Evolutionary conservation across 2,329 filamentous ascomycete genomes (phyloP).

Genomic region (Talaromyces atroroseus): DNA sequence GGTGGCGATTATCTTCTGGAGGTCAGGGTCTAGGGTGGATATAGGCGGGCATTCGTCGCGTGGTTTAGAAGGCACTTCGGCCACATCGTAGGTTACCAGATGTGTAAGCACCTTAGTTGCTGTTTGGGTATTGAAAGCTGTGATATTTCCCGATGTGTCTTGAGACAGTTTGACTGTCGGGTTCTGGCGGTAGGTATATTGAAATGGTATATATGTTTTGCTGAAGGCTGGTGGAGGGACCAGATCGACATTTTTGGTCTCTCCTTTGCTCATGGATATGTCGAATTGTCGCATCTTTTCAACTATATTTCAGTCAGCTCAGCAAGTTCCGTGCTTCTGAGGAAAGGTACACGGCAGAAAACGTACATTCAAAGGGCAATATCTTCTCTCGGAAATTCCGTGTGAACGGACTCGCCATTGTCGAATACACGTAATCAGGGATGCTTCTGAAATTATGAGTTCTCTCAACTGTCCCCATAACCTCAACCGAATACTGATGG

Average conservation of each 20-base stretch:
- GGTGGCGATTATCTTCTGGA: constrained; percentile 59
- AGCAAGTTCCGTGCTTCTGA: no score
- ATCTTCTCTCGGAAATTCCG: constrained; percentile 65
- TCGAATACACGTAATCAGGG: constrained; percentile 80
- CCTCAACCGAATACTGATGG: constrained; percentile 60
- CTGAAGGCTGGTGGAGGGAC: constrained; percentile 76
- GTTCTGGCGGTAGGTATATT: constrained; percentile 73
- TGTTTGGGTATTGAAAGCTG: constrained; percentile 53
- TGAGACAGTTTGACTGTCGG: constrained; percentile 62
- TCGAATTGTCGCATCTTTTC: constrained; percentile 60
- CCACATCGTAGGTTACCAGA: constrained; percentile 57
- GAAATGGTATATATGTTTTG: constrained; percentile 67
- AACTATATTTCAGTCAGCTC: constrained; percentile 32
- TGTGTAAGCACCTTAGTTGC: constrained; percentile 55
- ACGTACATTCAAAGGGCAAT: constrained; percentile 63
- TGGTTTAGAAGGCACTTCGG: constrained; percentile 55
- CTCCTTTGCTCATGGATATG: constrained; percentile 58
- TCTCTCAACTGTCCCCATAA: constrained; percentile 66
- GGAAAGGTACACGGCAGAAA: no score
- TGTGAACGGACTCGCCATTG: constrained; percentile 63
- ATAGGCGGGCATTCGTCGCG: constrained; percentile 53
- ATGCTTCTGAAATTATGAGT: constrained; percentile 84
- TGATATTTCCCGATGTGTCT: constrained; percentile 54
- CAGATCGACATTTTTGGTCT: constrained; percentile 59
- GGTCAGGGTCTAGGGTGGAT: constrained; percentile 47